Evolutionary conservation across 2,329 filamentous ascomycete species (phyloP).

Genomic region (Cladophialophora carrionii): DNA sequence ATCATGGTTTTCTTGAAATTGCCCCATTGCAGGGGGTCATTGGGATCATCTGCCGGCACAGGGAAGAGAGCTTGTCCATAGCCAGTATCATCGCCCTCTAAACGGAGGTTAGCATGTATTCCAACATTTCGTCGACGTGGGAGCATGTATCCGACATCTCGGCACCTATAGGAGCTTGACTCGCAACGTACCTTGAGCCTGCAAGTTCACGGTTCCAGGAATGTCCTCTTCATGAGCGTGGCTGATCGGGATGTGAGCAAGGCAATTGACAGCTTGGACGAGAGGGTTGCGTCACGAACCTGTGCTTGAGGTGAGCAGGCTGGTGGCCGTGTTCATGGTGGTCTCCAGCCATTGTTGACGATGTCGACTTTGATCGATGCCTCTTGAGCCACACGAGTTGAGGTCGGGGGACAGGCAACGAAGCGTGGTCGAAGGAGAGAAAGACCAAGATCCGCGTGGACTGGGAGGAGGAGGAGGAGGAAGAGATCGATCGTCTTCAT

Average conservation of each 20-base stretch:
- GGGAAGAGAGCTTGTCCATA: conserved; percentile 65
- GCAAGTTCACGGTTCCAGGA: conserved; percentile 61
- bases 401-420: neutral
- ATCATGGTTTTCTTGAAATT: conserved; percentile 61
- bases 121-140: neutral
- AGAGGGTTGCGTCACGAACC: conserved; percentile 18
- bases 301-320: conserved; percentile 32
- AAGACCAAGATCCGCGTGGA: conserved; percentile 1
- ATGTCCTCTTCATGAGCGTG: conserved; percentile 61
- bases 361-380: neutral
- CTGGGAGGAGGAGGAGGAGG: no score
- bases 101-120: conserved; percentile 8
- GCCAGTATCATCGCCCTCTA: conserved; percentile 62
- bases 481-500: conserved; percentile 14
- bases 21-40: conserved; percentile 63
- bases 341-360: conserved; percentile 15
- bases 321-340: conserved; percentile 26
- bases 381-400: neutral
- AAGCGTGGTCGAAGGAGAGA: conserved; percentile 17
- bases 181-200: conserved; percentile 43
- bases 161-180: no score
- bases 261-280: neutral
- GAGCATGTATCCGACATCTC: neutral
- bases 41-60: conserved; percentile 64
- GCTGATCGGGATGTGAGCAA: conserved; percentile 41